These are phyloP conservation scores for Halophytophthora batemanensis DNA, from an alignment of 352 stramenopile genomes.

Conservation along the genomic window DNA sequence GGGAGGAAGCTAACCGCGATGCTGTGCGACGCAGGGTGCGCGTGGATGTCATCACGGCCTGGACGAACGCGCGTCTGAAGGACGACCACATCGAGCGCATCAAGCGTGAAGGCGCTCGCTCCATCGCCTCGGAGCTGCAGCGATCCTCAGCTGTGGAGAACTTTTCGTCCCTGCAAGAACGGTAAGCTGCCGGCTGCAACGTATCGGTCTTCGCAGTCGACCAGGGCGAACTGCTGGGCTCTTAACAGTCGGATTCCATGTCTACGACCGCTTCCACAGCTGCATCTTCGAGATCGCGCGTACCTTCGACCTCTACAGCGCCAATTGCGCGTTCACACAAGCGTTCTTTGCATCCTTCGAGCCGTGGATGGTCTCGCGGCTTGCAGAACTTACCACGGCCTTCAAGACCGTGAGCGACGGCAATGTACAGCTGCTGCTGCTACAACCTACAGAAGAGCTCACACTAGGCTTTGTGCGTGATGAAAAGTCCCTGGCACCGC, in stretches of 20 bases:
- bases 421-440: slow-evolving; percentile 59
- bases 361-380: slow-evolving; percentile 72
- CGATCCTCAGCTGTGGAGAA: slow-evolving; percentile 27
- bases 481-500: slow-evolving; percentile 38
- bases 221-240: background rate
- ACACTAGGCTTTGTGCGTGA: slow-evolving; percentile 70
- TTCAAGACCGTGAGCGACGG: slow-evolving; percentile 71
- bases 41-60: slow-evolving; percentile 62
- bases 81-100: slow-evolving; percentile 74
- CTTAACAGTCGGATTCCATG: background rate
- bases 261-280: slow-evolving; percentile 18
- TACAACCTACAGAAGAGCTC: slow-evolving; percentile 54
- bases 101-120: slow-evolving; percentile 52
- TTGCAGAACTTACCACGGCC: slow-evolving; percentile 58
- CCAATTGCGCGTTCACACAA: slow-evolving; percentile 54
- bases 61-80: slow-evolving; percentile 69
- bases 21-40: slow-evolving; percentile 60
- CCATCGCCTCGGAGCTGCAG: slow-evolving; percentile 64
- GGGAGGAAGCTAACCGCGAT: slow-evolving; percentile 31
- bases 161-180: slow-evolving; percentile 56
- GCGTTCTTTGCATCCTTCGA: slow-evolving; percentile 65
- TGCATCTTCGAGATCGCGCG: slow-evolving; percentile 73
- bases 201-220: background rate
- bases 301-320: slow-evolving; percentile 69
- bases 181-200: slow-evolving; percentile 20